Percentiles rank a stretch among this genome's conserved stretches.
Conservation (phyloP, 2,329 filamentous ascomycete genomes). For the Epichloe glyceriae region DNA sequence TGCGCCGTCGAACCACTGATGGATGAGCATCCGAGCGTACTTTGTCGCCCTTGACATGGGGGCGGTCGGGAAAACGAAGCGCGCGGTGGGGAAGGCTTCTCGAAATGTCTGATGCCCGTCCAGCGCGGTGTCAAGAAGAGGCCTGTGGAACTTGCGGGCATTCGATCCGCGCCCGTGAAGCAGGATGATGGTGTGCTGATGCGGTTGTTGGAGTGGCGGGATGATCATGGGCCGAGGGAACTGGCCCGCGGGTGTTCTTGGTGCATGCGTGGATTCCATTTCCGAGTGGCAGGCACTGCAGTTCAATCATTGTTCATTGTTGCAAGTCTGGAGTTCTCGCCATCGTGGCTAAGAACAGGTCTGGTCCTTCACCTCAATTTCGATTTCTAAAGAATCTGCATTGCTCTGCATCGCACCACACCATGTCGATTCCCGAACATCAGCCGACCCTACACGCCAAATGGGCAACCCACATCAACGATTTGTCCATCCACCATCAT, state of each 20-base stretch:
- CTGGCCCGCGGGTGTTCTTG: conserved; percentile 8
- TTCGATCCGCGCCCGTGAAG: conserved; percentile 36
- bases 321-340: too few species aligned
- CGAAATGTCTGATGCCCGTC: conserved; percentile 13
- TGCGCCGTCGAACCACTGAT: conserved; percentile 24
- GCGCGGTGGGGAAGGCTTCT: conserved; percentile 26
- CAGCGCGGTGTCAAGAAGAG: conserved; percentile 22
- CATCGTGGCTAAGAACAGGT: too few species aligned
- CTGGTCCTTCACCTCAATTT: too few species aligned
- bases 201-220: conserved; percentile 15
- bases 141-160: conserved; percentile 25
- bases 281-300: background rate
- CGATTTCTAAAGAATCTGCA: too few species aligned
- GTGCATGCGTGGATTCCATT: background rate
- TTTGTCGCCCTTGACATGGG: conserved; percentile 20
- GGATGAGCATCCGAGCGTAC: conserved; percentile 19
- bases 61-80: conserved; percentile 39
- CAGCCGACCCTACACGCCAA: background rate
- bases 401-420: too few species aligned
- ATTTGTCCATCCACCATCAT: background rate
- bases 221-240: conserved; percentile 13
- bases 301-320: too few species aligned
- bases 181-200: conserved; percentile 33
- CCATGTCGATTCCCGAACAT: too few species aligned
- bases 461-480: background rate